These are phyloP conservation scores for Penicillium desertorum DNA, from an alignment of 495 filamentous ascomycete genomes.

Conservation along the genomic window DNA sequence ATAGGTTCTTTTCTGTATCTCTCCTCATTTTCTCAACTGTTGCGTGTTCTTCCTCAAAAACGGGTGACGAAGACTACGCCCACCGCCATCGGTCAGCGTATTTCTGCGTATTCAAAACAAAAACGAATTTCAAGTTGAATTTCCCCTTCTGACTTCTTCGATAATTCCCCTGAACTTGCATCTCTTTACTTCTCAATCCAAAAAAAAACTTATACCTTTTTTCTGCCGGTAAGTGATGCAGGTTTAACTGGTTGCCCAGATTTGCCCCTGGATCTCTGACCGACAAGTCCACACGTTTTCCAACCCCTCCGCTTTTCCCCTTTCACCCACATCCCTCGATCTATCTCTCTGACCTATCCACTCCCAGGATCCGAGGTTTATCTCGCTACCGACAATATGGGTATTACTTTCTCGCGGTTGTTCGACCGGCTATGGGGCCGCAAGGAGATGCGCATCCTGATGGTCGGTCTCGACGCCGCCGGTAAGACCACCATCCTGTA, in stretches of 20 bases:
- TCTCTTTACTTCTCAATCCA: slow-evolving; percentile 5
- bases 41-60: slow-evolving; percentile 5
- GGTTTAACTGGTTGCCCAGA: slow-evolving; percentile 12
- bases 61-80: slow-evolving; percentile 20
- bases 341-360: slow-evolving; percentile 20
- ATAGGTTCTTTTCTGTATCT: neutral
- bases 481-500: slow-evolving; percentile 99
- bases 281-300: slow-evolving; percentile 34
- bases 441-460: slow-evolving; percentile 99
- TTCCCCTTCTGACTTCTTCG: slow-evolving; percentile 15
- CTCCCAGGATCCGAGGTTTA: slow-evolving; percentile 27
- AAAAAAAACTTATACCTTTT: slow-evolving; percentile 16
- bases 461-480: slow-evolving; percentile 98
- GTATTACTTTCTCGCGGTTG: slow-evolving; percentile 89
- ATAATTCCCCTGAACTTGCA: slow-evolving; percentile 11
- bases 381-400: slow-evolving; percentile 67
- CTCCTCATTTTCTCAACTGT: slow-evolving; percentile 1
- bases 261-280: slow-evolving; percentile 23
- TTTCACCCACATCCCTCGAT: slow-evolving; percentile 21
- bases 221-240: slow-evolving; percentile 16
- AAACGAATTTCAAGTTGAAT: slow-evolving; percentile 20
- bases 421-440: slow-evolving; percentile 95
- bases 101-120: slow-evolving; percentile 28
- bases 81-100: slow-evolving; percentile 23
- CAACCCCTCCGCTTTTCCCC: slow-evolving; percentile 19